Base-by-base conservation (phyloP, 2,329 filamentous ascomycete species). In the Aureobasidium mangrovei region DNA sequence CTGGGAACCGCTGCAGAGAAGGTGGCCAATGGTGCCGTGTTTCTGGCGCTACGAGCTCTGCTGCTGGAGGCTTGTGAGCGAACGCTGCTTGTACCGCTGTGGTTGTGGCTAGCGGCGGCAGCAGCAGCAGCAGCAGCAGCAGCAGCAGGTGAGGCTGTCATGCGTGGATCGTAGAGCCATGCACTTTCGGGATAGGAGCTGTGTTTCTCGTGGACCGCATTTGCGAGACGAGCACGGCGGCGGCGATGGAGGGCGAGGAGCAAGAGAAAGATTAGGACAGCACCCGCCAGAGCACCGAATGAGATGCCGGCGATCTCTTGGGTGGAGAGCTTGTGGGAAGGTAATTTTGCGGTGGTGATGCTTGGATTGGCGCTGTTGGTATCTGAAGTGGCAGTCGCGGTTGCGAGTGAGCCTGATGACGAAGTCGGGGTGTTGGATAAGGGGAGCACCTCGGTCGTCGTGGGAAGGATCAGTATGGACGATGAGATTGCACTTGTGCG, bases 121-220 rank as follows among this genome's bases (percentile, higher is more conserved):
- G 36, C 35, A 4, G 31, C 18, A 7, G 24, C 43, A 3, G 32
- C 31, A 7, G 36, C 36, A n/a, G 43, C 18, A 26, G 46, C 32
- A 10, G 32, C 32, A 35, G 32, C 32, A 40, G 38, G n/a, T 40
- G 38, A 12, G 7, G 38, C 5, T 40, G 8, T 40, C n/a, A 40
- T 12, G 5, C n/a, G 49, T 18, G 49, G 49, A 18, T 53, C 49
- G 24, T 53, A 53, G 7, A 53, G 32, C 49, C 49, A 53, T 26
- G 49, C 49, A 18, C 49, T 53, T 6, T 53, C 49, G 3, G 49
- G 49, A 7, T 35, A 43, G 7, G 49, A 43, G 38, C 18, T 26
- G 7, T 42, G 29, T 28, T 51, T 35, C 7, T 42, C 39, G 2
- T 41, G n/a, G 5, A 12, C 9, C 4, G 29, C 29, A 7, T 39